These are phyloP conservation scores for Aspergillus arachidicola DNA, from an alignment of 2,329 filamentous ascomycete genomes.

Conservation along the genomic window DNA sequence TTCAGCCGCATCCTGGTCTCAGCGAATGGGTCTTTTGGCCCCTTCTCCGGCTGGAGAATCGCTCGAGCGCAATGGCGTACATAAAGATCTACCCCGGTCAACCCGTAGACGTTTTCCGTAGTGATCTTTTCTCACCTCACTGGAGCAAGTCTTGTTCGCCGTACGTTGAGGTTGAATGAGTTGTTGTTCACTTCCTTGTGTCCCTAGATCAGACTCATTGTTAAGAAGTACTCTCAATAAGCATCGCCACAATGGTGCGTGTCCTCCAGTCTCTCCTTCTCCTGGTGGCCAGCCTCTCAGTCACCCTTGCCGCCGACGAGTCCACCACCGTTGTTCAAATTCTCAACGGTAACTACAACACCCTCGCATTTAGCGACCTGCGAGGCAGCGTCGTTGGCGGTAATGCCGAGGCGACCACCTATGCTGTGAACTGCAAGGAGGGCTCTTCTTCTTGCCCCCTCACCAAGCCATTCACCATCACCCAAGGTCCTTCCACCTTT, in stretches of 20 bases:
- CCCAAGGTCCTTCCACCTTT: slow-evolving; percentile 25
- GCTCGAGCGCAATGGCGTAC: no score
- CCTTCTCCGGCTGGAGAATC: no score
- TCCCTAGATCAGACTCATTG: not conserved
- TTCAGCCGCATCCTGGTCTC: not conserved
- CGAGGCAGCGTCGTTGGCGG: slow-evolving; percentile 20
- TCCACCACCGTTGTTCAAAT: slow-evolving; percentile 15
- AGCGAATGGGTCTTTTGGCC: not conserved
- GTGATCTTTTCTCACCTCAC: no score
- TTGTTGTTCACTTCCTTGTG: not conserved
- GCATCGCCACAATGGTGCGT: not conserved
- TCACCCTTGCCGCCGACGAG: slow-evolving; percentile 6
- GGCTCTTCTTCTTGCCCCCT: slow-evolving; percentile 10
- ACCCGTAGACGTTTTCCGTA: no score
- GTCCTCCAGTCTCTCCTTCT: not conserved
- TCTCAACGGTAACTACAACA: slow-evolving; percentile 14
- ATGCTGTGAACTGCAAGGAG: slow-evolving; percentile 17
- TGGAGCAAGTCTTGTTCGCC: not conserved
- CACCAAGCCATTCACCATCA: slow-evolving; percentile 19
- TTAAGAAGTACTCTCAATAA: not conserved
- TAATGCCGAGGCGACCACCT: slow-evolving; percentile 21
- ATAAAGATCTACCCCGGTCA: no score
- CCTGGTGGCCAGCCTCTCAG: slow-evolving; percentile 1
- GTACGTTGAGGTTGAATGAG: not conserved
- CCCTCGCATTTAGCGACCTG: slow-evolving; percentile 4